phyloP scores from a whole-genome alignment of 106 monocot species.

The Apostasia shenzhenica region DNA sequence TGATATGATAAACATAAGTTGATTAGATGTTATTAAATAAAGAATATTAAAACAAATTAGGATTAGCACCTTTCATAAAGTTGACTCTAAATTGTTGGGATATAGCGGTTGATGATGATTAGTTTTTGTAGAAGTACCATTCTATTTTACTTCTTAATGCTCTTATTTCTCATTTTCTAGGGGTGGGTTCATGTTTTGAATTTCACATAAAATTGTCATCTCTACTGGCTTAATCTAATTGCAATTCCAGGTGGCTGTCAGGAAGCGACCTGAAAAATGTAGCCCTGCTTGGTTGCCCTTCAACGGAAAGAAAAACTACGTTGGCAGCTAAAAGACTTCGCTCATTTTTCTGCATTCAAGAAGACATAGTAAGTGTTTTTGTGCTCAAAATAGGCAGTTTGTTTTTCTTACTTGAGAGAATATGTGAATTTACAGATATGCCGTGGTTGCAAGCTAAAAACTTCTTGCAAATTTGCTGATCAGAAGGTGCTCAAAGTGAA shows the following conservation, averaged over 20 bases:
- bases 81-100: background rate
- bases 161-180: background rate
- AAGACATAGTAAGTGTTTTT: conserved; percentile 48
- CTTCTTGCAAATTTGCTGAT: conserved; percentile 57
- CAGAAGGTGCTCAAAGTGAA: conserved; percentile 30
- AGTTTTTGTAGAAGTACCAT: background rate
- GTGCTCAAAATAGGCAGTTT: background rate
- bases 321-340: conserved; percentile 79
- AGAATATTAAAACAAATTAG: too few species aligned
- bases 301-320: conserved; percentile 48
- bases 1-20: too few species aligned
- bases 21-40: too few species aligned
- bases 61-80: background rate
- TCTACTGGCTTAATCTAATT: background rate
- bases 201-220: background rate
- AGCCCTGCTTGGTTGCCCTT: conserved; percentile 68
- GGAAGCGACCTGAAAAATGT: conserved; percentile 63
- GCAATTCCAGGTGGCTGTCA: conserved; percentile 54
- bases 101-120: background rate
- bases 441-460: conserved; percentile 45
- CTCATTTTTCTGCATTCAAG: conserved; percentile 66
- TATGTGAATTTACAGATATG: conserved; percentile 38
- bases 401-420: background rate
- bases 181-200: background rate
- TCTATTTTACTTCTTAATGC: background rate